Evolutionary conservation across 1,139 yeast species (phyloP).

Genomic region (Lodderomyces theae): DNA sequence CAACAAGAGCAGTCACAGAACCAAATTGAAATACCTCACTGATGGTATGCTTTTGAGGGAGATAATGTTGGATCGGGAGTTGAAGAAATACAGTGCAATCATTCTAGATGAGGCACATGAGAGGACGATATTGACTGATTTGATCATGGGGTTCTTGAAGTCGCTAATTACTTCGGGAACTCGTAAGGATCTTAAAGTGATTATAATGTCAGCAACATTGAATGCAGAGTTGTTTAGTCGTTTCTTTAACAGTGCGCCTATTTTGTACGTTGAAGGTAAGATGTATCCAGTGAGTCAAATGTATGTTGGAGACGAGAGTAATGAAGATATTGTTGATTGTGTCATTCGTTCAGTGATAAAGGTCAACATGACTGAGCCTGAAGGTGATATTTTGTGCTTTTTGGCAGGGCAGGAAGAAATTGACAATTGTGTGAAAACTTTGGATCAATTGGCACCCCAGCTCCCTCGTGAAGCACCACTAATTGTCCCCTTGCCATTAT

Average conservation of each 20-base stretch:
- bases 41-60: slow-evolving; percentile 98
- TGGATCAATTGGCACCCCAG: slow-evolving; percentile 60
- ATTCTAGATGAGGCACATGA: slow-evolving; percentile 97
- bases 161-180: slow-evolving; percentile 47
- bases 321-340: slow-evolving; percentile 83
- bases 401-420: slow-evolving; percentile 97
- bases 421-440: slow-evolving; percentile 71
- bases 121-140: slow-evolving; percentile 87
- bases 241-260: slow-evolving; percentile 77
- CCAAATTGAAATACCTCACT: slow-evolving; percentile 80
- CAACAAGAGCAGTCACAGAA: slow-evolving; percentile 37
- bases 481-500: slow-evolving; percentile 76
- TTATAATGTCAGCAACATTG: slow-evolving; percentile 92
- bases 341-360: slow-evolving; percentile 74
- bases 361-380: slow-evolving; percentile 70
- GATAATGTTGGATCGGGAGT: slow-evolving; percentile 68
- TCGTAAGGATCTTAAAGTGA: slow-evolving; percentile 57
- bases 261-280: slow-evolving; percentile 84
- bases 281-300: slow-evolving; percentile 77
- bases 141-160: slow-evolving; percentile 84
- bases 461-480: slow-evolving; percentile 75
- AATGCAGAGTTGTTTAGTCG: slow-evolving; percentile 86
- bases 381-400: slow-evolving; percentile 88
- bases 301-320: slow-evolving; percentile 46
- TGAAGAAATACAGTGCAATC: slow-evolving; percentile 70